phyloP scores from a whole-genome alignment of 2,329 filamentous ascomycete species.

The Periconia sp. region DNA sequence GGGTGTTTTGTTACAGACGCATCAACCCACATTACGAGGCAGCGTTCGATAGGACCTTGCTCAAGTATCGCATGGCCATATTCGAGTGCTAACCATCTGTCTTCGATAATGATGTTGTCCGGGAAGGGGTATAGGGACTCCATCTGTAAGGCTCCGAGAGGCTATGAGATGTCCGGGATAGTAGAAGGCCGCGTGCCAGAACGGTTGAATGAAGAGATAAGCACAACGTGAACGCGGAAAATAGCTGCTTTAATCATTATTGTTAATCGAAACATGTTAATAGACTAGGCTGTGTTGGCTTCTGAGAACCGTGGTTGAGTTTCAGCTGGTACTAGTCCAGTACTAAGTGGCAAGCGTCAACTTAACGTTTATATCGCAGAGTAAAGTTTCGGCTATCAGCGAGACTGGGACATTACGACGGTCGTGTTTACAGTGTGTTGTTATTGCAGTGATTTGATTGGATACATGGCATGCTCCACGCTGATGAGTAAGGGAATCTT shows the following conservation, averaged over 20 bases:
- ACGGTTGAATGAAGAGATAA: neutral
- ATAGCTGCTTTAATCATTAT: neutral
- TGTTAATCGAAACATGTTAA: neutral
- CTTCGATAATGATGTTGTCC: slow-evolving; percentile 7
- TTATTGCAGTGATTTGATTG: no score
- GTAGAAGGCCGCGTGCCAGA: neutral
- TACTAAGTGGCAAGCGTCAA: neutral
- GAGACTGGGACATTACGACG: no score
- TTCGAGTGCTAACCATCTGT: slow-evolving; percentile 6
- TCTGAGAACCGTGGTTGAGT: neutral
- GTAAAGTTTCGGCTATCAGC: neutral
- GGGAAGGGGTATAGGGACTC: slow-evolving; percentile 8
- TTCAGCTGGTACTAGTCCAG: neutral
- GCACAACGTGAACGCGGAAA: neutral
- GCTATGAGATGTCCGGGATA: neutral
- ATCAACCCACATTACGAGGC: slow-evolving; percentile 10
- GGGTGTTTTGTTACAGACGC: slow-evolving; percentile 2
- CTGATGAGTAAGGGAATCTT: no score
- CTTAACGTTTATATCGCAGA: neutral
- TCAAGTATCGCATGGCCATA: slow-evolving; percentile 5
- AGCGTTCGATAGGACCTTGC: slow-evolving; percentile 7
- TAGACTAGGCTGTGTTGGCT: neutral
- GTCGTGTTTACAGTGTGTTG: neutral
- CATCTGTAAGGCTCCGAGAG: slow-evolving; percentile 3
- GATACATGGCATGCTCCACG: no score